Percentiles rank a stretch among this genome's conserved stretches.
Conservation (phyloP, 768 basidiomycete genomes). For the Leucogyrophana mollusca region DNA sequence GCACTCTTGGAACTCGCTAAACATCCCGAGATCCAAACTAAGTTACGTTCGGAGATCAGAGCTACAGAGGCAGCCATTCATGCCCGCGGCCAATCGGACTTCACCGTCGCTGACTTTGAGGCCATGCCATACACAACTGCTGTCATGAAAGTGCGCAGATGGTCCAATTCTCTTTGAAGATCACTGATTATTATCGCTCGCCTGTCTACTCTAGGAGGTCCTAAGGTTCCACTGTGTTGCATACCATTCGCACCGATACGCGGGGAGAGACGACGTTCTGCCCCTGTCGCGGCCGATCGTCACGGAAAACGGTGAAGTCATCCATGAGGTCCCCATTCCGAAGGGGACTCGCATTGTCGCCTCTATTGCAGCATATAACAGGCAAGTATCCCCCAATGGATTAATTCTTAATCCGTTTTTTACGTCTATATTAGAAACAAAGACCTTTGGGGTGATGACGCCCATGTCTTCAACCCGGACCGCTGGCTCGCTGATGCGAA, state of each 20-base stretch:
- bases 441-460: slow-evolving; percentile 31
- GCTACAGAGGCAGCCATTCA: slow-evolving; percentile 20
- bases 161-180: neutral
- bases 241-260: slow-evolving; percentile 51
- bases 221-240: slow-evolving; percentile 49
- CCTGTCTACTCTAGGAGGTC: slow-evolving; percentile 35
- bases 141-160: slow-evolving; percentile 42
- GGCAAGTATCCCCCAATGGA: slow-evolving; percentile 28
- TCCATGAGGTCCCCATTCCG: slow-evolving; percentile 45
- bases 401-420: neutral
- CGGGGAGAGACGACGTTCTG: slow-evolving; percentile 52
- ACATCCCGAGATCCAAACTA: slow-evolving; percentile 54
- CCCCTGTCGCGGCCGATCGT: slow-evolving; percentile 56
- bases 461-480: slow-evolving; percentile 29
- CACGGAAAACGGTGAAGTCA: slow-evolving; percentile 41
- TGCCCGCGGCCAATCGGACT: slow-evolving; percentile 35
- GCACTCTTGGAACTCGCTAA: slow-evolving; percentile 60
- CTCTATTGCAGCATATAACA: slow-evolving; percentile 56
- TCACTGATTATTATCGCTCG: neutral
- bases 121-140: slow-evolving; percentile 47
- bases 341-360: slow-evolving; percentile 50
- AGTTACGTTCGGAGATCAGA: slow-evolving; percentile 58
- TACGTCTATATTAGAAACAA: slow-evolving; percentile 15
- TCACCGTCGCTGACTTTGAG: slow-evolving; percentile 45
- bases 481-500: slow-evolving; percentile 20